These are phyloP conservation scores for Aspergillus aculeatinus DNA, from an alignment of 2,329 filamentous ascomycete species.

Conservation along the genomic window DNA sequence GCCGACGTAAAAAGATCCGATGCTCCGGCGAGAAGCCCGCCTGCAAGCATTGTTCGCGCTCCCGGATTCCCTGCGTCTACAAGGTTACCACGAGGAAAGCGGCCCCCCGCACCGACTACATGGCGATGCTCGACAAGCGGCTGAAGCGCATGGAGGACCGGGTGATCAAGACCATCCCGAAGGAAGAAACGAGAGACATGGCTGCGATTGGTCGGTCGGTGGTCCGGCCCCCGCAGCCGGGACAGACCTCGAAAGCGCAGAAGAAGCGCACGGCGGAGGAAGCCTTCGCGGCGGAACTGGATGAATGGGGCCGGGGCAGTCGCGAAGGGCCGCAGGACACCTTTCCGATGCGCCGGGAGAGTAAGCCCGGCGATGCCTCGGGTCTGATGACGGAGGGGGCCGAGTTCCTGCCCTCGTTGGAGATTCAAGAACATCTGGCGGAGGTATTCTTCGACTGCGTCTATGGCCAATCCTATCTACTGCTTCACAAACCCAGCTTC, in stretches of 20 bases:
- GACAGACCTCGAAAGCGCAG: slow-evolving; percentile 54
- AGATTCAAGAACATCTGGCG: slow-evolving; percentile 88
- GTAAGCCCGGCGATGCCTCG: slow-evolving; percentile 69
- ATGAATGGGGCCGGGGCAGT: slow-evolving; percentile 71
- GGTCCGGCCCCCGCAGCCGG: slow-evolving; percentile 74
- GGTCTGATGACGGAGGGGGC: slow-evolving; percentile 77
- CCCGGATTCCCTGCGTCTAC: slow-evolving; percentile 93
- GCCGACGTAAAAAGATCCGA: slow-evolving; percentile 93
- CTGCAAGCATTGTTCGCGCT: slow-evolving; percentile 92
- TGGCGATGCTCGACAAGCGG: slow-evolving; percentile 97
- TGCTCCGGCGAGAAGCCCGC: slow-evolving; percentile 97
- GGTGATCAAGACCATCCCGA: slow-evolving; percentile 92
- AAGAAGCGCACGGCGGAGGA: slow-evolving; percentile 86
- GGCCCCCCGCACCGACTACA: slow-evolving; percentile 92
- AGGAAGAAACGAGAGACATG: slow-evolving; percentile 71
- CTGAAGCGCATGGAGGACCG: slow-evolving; percentile 96
- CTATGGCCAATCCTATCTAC: slow-evolving; percentile 90
- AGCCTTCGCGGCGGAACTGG: slow-evolving; percentile 78
- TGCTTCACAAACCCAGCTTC: slow-evolving; percentile 95
- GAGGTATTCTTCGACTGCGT: slow-evolving; percentile 95
- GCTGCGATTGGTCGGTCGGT: slow-evolving; percentile 72
- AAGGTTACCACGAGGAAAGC: slow-evolving; percentile 95
- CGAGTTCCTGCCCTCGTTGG: slow-evolving; percentile 77
- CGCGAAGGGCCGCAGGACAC: slow-evolving; percentile 50
- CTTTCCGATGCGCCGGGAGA: slow-evolving; percentile 55